Evolutionary conservation across 495 filamentous ascomycete species (phyloP), one percentile per base, ranked within the genome.

Genomic region (Cercophora sp.): DNA sequence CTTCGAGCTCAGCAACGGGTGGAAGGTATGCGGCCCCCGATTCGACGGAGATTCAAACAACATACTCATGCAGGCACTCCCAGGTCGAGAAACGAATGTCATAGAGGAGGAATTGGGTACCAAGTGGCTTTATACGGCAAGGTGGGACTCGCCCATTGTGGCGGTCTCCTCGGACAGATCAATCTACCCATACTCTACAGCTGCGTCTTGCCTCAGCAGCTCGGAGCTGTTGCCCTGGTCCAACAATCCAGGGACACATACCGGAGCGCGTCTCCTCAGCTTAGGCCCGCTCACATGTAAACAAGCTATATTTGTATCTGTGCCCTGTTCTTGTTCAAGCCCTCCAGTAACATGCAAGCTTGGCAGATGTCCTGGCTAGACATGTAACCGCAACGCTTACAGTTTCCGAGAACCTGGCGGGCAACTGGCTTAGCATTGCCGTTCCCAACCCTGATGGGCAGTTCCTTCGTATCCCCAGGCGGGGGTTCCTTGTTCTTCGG

Each of bases 311-410:
- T 86, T 51, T 82, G 74, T 50, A 84, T 88, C 72, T 85, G 86
- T 18, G 93, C 85, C 27, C 91, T 72, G 60, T 88, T 95, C 73
- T 91, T 94, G 63, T 96, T 97, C 53, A 98, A 68, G 0, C 88
- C 88, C 56, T 97, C 91, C 10, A 98, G 79, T 15, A 98, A 75
- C 51, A 80, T 84, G 70, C 93, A 98, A 1, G 93, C 93, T 69
- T 98, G 94, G 70, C 93, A 98, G 35, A 96, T 80, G n/a, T 79
- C 77, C 67, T 97, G 93, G 63, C 90, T 96, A 0, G 92, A 96
- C 64, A 98, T 85, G 63, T 98, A 98, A 9, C 93, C 93, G 58
- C 93, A 98, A 23, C 81, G 84, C 60, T 80, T 82, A 62, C 93
- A 98, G 57, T 83, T 86, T 4, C 90, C 86, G 51, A 96, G 76